Conservation (phyloP, 352 stramenopile species). For the Pythium coloratum region DNA sequence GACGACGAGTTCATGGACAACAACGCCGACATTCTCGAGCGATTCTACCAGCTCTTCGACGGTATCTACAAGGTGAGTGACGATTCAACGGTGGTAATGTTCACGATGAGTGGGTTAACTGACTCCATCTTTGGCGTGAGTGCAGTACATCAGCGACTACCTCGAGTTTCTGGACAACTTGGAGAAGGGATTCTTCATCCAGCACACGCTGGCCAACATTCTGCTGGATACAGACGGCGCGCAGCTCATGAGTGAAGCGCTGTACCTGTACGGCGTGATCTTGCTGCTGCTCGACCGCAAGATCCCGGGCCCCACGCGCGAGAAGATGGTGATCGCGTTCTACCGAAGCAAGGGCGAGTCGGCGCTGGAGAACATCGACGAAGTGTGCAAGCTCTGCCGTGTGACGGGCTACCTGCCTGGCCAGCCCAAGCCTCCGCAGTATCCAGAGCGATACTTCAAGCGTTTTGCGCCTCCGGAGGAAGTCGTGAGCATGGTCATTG, state of each 20-base stretch:
- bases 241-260: slow-evolving; percentile 93
- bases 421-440: slow-evolving; percentile 81
- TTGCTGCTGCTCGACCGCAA: slow-evolving; percentile 93
- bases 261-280: slow-evolving; percentile 96
- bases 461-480: slow-evolving; percentile 84
- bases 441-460: slow-evolving; percentile 89
- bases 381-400: slow-evolving; percentile 90
- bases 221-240: slow-evolving; percentile 92
- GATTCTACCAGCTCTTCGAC: slow-evolving; percentile 83
- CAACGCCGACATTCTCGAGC: slow-evolving; percentile 59
- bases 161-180: slow-evolving; percentile 92
- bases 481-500: slow-evolving; percentile 92
- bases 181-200: slow-evolving; percentile 94
- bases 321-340: slow-evolving; percentile 92
- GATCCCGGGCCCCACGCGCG: slow-evolving; percentile 84
- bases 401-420: slow-evolving; percentile 88
- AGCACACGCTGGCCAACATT: slow-evolving; percentile 94
- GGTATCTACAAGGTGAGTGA: slow-evolving; percentile 43
- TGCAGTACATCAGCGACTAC: slow-evolving; percentile 92
- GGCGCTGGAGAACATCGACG: slow-evolving; percentile 88
- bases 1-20: slow-evolving; percentile 86
- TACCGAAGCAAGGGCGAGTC: slow-evolving; percentile 89
- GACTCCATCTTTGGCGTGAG: not conserved
- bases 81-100: not conserved
- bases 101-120: not conserved